Percentiles rank a stretch among this genome's conserved stretches.
phyloP scores from a whole-genome alignment of 208 protist species.

The Leishmania mexicana region DNA sequence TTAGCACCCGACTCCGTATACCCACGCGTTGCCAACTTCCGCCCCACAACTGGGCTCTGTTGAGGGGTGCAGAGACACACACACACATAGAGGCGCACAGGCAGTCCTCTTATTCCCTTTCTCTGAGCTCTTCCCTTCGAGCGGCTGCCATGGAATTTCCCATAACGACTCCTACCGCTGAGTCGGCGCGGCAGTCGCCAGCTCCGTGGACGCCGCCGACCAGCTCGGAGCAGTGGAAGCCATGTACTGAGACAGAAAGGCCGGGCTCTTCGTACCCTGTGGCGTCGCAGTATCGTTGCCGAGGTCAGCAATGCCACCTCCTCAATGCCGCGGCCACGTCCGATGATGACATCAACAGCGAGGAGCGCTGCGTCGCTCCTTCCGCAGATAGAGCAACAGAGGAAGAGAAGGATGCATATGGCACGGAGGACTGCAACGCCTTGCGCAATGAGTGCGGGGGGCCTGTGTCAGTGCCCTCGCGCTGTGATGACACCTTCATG shows the following conservation, averaged over 20 bases:
- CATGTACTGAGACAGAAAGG: neutral
- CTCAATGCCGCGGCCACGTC: neutral
- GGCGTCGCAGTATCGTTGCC: neutral
- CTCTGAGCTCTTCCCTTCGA: neutral
- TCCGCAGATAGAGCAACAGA: no score
- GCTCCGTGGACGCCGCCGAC: neutral
- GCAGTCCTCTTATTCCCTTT: neutral
- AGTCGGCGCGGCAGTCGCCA: neutral
- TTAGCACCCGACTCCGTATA: neutral
- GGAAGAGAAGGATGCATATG: neutral
- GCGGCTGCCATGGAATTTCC: neutral
- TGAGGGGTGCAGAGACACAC: neutral
- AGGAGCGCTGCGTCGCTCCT: neutral
- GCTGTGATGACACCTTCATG: slow-evolving; percentile 12
- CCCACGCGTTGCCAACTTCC: no score
- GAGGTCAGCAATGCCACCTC: neutral
- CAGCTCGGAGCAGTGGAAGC: neutral
- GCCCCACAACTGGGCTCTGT: neutral
- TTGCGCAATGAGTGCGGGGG: slow-evolving; percentile 44
- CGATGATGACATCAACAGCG: no score
- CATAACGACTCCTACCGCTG: neutral
- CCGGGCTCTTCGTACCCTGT: neutral
- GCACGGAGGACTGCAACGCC: slow-evolving; percentile 10
- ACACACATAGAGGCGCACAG: neutral
- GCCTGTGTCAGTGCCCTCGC: slow-evolving; percentile 32